phyloP scores from a whole-genome alignment of 148 eudicot species.

The Beta vulgaris region DNA sequence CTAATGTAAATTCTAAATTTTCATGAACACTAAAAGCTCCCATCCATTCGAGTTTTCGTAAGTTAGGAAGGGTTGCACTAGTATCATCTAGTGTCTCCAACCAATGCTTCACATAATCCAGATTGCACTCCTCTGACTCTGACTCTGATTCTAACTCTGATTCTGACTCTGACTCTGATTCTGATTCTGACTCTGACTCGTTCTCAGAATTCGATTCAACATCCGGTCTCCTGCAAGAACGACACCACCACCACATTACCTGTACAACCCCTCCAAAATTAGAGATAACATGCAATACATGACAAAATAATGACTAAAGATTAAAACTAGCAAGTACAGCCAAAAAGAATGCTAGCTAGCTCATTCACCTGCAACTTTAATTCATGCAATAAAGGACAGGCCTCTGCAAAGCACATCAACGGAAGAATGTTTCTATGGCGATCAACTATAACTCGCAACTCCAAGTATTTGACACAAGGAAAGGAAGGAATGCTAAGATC shows the following conservation, averaged over 20 bases:
- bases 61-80: constrained; percentile 1
- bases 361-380: constrained; percentile 12
- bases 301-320: too few relatives aligned
- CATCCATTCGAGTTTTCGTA: constrained; percentile 6
- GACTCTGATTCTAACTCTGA: background rate
- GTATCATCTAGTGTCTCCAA: background rate
- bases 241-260: background rate
- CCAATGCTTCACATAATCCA: constrained; percentile 3
- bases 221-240: too few relatives aligned
- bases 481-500: background rate
- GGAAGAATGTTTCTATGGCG: background rate
- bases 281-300: too few relatives aligned
- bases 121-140: background rate
- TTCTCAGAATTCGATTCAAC: background rate
- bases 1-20: background rate
- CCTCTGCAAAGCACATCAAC: background rate
- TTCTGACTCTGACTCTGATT: background rate
- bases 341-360: background rate
- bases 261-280: too few relatives aligned
- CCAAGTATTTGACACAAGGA: background rate
- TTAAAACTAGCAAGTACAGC: background rate
- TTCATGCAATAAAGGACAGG: constrained; percentile 10
- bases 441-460: background rate
- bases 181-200: background rate
- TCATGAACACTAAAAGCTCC: background rate